Evolutionary conservation across 176 grass and related monocot genomes (phyloP), one percentile per base, ranked within the genome.

Genomic region (Otatea glauca): DNA sequence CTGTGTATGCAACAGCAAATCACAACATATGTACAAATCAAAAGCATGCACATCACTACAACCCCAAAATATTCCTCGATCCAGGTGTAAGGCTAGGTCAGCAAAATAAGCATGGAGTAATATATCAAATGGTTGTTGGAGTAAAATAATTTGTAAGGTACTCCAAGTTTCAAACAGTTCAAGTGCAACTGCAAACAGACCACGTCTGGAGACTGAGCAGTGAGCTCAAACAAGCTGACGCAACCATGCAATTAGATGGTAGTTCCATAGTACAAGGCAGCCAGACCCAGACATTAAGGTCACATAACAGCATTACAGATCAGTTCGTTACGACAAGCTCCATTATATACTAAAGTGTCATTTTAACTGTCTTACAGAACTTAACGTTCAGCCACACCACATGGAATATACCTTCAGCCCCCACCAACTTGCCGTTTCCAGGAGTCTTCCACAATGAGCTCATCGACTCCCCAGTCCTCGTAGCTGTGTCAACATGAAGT

Each of bases 401-500:
- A 34, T 49, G 45, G 25, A 20, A 51, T 6, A 48, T 27, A 72
- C 35, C 15, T 41, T 79, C 3, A 34, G 34, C 34, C 34, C 34
- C 34, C 34, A 3, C 91, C 91, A 62, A 93, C 91, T 90, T 93
- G 91, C 43, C 91, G 82, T 50, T 93, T 93, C 91, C 91, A 93
- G 7, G 91, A 90, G 70, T 93, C 91, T 65, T 93, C 91, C 70
- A 93, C 91, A 39, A 93, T 93, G 58, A 93, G 91, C 76, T 93
- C 88, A 63, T 93, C 88, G 15, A 93, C 34, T 34, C 34, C 34
- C 34, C 34, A 34, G 34, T 34, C 88, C 80, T 93, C 85, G 0
- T 93, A 93, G 76, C 88, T 94, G 82, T 81, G 41, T 76, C 62
- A 67, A 73, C 60, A 72, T 7, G 20, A 61, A 39, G 34, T 34